phyloP scores from a whole-genome alignment of 352 stramenopile species.

The Phytophthora pini region DNA sequence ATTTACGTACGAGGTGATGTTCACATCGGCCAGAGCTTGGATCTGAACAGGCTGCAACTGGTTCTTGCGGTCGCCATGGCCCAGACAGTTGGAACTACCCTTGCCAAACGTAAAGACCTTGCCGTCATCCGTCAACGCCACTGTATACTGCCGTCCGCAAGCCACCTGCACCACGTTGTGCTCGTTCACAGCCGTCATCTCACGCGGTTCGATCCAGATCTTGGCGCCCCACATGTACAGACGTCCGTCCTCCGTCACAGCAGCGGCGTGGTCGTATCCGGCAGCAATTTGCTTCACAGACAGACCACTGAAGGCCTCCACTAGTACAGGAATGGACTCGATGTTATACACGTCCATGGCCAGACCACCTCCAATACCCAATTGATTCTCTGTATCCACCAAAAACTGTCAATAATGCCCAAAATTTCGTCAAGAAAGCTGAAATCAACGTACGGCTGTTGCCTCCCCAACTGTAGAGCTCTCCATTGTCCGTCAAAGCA shows the following conservation, averaged over 20 bases:
- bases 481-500: conserved; percentile 80
- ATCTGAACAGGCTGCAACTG: conserved; percentile 89
- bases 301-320: conserved; percentile 75
- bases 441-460: conserved; percentile 85
- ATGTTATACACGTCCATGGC: conserved; percentile 95
- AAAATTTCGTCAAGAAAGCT: no score
- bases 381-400: conserved; percentile 75
- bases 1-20: conserved; percentile 67
- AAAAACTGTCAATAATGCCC: neutral
- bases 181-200: conserved; percentile 82
- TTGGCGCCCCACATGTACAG: conserved; percentile 91
- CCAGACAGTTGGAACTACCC: conserved; percentile 87
- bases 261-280: conserved; percentile 93
- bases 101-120: conserved; percentile 91
- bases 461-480: conserved; percentile 92
- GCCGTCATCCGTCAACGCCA: conserved; percentile 73
- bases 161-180: conserved; percentile 83
- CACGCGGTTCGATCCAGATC: conserved; percentile 92
- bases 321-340: conserved; percentile 90
- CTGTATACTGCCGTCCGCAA: conserved; percentile 87
- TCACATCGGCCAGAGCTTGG: conserved; percentile 56
- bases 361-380: conserved; percentile 89
- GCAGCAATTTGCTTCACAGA: conserved; percentile 90
- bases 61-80: conserved; percentile 90
- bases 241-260: conserved; percentile 76